These are phyloP conservation scores for Pyrenophora graminea DNA, from an alignment of 2,329 filamentous ascomycete genomes.

Conservation along the genomic window DNA sequence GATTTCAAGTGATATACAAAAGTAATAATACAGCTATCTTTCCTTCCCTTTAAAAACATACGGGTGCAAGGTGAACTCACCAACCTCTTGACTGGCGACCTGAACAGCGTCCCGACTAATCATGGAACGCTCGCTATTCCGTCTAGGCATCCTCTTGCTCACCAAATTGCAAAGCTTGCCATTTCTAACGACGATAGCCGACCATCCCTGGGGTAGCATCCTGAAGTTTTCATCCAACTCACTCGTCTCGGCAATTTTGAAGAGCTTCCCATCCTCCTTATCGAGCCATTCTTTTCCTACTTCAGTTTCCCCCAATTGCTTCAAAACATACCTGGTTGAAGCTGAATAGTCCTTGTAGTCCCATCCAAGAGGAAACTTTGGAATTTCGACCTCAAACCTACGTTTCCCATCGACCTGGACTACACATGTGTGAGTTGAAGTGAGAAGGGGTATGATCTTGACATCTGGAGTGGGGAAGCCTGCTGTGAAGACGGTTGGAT, in stretches of 20 bases:
- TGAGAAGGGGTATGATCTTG: conserved; percentile 59
- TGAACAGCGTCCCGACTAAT: no score
- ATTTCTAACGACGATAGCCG: conserved; percentile 67
- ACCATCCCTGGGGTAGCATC: conserved; percentile 39
- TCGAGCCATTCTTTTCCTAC: conserved; percentile 62
- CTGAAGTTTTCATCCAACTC: conserved; percentile 8
- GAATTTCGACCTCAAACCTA: conserved; percentile 68
- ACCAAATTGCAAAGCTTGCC: conserved; percentile 79
- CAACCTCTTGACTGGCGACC: no score
- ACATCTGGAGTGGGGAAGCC: conserved; percentile 60
- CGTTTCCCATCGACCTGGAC: conserved; percentile 83
- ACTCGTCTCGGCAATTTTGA: conserved; percentile 22
- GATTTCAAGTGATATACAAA: no score
- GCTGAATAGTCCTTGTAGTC: conserved; percentile 29
- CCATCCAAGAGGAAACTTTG: conserved; percentile 49
- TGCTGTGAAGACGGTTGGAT: conserved; percentile 49
- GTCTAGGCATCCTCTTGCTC: conserved; percentile 15
- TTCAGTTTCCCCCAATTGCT: conserved; percentile 63
- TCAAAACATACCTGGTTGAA: conserved; percentile 64
- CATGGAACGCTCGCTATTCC: not conserved
- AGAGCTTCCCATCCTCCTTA: conserved; percentile 42
- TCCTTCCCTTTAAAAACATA: not conserved
- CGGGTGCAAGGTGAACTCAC: no score
- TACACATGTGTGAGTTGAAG: conserved; percentile 61
- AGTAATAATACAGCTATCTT: not conserved